Evolutionary conservation across 106 monocot genomes (phyloP), one percentile per base, ranked within the genome.

Genomic region (Narthecium ossifragum): DNA sequence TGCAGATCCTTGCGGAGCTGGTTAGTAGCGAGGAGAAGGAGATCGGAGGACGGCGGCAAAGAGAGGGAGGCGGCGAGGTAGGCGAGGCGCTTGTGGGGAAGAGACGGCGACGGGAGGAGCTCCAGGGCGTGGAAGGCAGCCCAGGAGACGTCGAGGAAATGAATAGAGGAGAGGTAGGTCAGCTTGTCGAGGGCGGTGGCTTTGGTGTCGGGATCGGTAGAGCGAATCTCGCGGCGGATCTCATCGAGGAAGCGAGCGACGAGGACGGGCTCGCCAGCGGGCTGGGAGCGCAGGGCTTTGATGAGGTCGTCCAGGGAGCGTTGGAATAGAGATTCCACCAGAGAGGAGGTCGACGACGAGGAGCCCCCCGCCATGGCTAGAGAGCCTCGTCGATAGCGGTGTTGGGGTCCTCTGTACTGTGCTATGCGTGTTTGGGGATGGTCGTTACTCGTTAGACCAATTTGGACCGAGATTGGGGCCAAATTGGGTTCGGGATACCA

Each of bases 1-100:
- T n/a, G n/a, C n/a, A 93, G 82, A 57, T 88, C 88, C 59, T 93
- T 93, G 49, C 75, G 82, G 46, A 93, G 71, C 67, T 93, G 94
- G 62, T 94, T 85, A 26, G 85, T 77, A 77, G 70, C 14, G 72
- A 94, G 89, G 61, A 82, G 80, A 38, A 89, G 69, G 39, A 89
- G 55, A 37, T 82, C 74, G 28, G 77, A 26, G 72, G 85, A 75
- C 26, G 79, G 73, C 72, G 69, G 72, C 51, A 90, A 73, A 61
- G 66, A 67, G 73, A 83, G 80, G 31, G 83, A 73, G 57, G 86
- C 75, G 55, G 72, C 64, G 45, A 80, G 83, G 77, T 86, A 86
- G 56, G 77, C 81, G 55, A 63, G 23, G 66, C 72, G 79, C 56
- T 82, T 85, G 72, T 37, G 49, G 30, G 65, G 66, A 61, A 69